Base-by-base conservation (phyloP, 169 alveolate genomes). In the Eimeria mitis region DNA sequence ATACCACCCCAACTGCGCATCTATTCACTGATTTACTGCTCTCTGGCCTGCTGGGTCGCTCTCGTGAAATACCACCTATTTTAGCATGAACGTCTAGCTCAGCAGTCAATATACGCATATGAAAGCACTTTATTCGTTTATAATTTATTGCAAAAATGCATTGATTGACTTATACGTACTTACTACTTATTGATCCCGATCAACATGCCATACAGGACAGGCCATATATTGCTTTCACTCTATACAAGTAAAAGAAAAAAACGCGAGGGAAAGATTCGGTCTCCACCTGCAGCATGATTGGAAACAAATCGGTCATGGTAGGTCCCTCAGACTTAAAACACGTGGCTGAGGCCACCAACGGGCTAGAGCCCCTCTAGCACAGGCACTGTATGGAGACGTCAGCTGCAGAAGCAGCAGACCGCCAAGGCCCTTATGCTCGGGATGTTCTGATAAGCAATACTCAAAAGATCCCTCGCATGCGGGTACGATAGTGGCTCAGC, bases 41-140 rank as follows among this genome's bases (percentile, higher is more conserved):
- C 42, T 78, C 63, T 78, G 88, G 88, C 65, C 88, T 31, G 88
- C 63, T 78, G 89, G 56, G 34, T 83, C 75, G 75, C 90, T 49
- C 65, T 83, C 65, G 16, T 54, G 52, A 49, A 56, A 83, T 49
- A 21, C 42, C 40, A 83, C n/a, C 75, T 56, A 47, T 59, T 37
- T 54, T 28, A 34, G 54, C 81, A 28, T 71, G 81, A 37, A 16
- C n/a, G 4, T 71, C 54, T 71, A 40, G 31, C 76, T 71, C 54
- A 5, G 81, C 14, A 40, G 19, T 54, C 81, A 71, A 21, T 37
- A 37, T 37, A 28, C 13, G 19, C 21, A 19, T 71, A 21, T 40
- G 4, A 37, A 71, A 40, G 16, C 1, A 1, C 28, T 40, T 71
- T 14, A 42, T n/a, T 14, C n/a, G 49, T 71, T 2, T 37, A 31